Evolutionary conservation across 805 yeast species (phyloP).

Genomic region (Barnettozyma botsteinii): DNA sequence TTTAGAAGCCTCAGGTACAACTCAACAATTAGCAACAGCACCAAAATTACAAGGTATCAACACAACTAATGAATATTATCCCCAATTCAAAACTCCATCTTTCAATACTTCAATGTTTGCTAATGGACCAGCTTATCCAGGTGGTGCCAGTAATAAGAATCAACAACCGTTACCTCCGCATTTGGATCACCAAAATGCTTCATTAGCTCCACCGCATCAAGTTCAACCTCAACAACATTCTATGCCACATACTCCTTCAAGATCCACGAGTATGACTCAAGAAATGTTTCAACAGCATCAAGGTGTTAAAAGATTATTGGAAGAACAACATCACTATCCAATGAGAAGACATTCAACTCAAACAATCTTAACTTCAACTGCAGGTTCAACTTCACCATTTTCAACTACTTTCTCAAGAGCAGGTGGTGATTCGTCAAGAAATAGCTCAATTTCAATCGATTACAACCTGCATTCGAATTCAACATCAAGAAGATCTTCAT

Average conservation of each 20-base stretch:
- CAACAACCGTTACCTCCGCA: constrained; percentile 4
- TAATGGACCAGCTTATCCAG: not conserved
- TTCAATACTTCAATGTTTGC: constrained; percentile 15
- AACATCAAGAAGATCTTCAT: constrained; percentile 36
- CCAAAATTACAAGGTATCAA: constrained; percentile 1
- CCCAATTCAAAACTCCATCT: constrained; percentile 8
- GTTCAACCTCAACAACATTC: constrained; percentile 10
- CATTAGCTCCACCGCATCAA: not conserved
- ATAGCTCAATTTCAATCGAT: constrained; percentile 35
- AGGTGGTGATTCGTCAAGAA: constrained; percentile 30
- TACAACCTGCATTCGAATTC: constrained; percentile 23
- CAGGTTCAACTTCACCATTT: constrained; percentile 28
- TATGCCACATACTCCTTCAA: constrained; percentile 11
- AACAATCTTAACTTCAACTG: constrained; percentile 20
- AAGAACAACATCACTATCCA: constrained; percentile 22
- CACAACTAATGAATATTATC: constrained; percentile 1
- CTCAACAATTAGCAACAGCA: constrained; percentile 1
- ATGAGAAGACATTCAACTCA: constrained; percentile 26
- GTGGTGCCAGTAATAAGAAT: constrained; percentile 2
- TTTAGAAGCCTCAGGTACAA: constrained; percentile 10
- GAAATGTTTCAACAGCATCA: constrained; percentile 23
- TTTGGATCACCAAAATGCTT: constrained; percentile 1
- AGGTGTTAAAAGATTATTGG: constrained; percentile 25
- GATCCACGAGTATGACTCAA: constrained; percentile 23
- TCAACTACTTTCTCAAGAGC: constrained; percentile 29